Evolutionary conservation across 2,329 filamentous ascomycete species (phyloP), one percentile per base, ranked within the genome.

Genomic region (Colletotrichum cordylinicola): DNA sequence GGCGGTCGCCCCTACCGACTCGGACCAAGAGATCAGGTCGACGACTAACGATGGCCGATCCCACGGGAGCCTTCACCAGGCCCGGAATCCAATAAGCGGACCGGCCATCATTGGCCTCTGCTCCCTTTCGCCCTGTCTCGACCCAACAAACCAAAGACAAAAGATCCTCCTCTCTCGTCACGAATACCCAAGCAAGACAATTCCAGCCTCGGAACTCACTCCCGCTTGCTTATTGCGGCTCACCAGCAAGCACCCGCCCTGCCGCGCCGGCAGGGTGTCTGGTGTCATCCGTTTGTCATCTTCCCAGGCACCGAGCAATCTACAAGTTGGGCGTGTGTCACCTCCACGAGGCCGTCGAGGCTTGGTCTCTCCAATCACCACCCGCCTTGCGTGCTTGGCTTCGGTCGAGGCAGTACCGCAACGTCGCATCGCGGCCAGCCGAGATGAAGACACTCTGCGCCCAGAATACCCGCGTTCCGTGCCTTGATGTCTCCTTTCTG

Each of bases 141-240:
- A 18, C 33, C 66, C 9, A 27, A 35, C 66, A 16, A 18, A 24
- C 66, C 9, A 27, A 33, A 55, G 12, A 58, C 35, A 58, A 65
- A 61, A 60, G 60, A 39, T 39, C 58, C 72, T 60, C 68, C 15
- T 55, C 61, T 48, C 43, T 48, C 43, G 13, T 33, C 33, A 24
- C 43, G 27, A 55, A 35, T 55, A 55, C 39, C 43, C 43, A 21
- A 48, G 29, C 16, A n/a, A 27, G 67, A 70, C 56, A 43, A 21
- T 64, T 75, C n/a, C 21, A 35, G 52, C 52, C 68, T 64, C 73
- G 73, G 73, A 75, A 48, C 33, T 58, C 33, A 4, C 39, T 67
- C 69, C 73, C 69, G 70, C 62, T 52, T 56, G 24, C 61, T 75
- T 52, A 27, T 75, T 75, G 68, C 61, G 68, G 72, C 68, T 61